A percentile compares a stretch with the other conserved stretches of the same genome.
phyloP scores from a whole-genome alignment of 1,284 basidiomycete genomes.

The Fomitopsis palustris region DNA sequence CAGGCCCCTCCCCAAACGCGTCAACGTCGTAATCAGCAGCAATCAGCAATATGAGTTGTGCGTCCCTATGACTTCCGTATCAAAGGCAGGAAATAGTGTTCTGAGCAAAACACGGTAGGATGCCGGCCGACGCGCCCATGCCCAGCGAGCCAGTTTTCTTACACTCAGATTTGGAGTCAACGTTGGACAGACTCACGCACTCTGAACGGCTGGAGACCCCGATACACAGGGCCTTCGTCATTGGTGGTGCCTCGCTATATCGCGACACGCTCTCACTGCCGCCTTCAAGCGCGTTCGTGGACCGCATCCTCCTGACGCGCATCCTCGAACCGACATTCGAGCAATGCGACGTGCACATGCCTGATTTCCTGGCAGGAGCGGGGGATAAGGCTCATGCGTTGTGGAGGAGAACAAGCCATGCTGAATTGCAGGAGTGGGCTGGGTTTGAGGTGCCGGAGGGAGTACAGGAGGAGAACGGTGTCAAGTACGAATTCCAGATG shows the following conservation, averaged over 20 bases:
- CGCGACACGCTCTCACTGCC: constrained; percentile 53
- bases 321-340: constrained; percentile 72
- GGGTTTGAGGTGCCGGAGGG: constrained; percentile 78
- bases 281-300: constrained; percentile 45
- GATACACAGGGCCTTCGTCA: constrained; percentile 70
- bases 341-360: constrained; percentile 86
- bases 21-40: constrained; percentile 82
- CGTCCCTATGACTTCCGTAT: too few relatives aligned
- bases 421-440: constrained; percentile 69
- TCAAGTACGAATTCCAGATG: constrained; percentile 90
- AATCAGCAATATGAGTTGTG: constrained; percentile 65
- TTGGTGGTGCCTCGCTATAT: constrained; percentile 90
- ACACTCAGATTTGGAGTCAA: constrained; percentile 16
- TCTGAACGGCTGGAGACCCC: constrained; percentile 15
- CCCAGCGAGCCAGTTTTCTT: constrained; percentile 14
- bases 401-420: constrained; percentile 63
- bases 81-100: too few relatives aligned
- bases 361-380: constrained; percentile 51
- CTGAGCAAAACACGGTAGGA: constrained; percentile 4
- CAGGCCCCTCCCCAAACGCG: constrained; percentile 74
- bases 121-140: constrained; percentile 13
- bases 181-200: constrained; percentile 14
- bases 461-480: constrained; percentile 75
- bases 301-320: constrained; percentile 86
- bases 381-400: constrained; percentile 9